A percentile compares a stretch with the other conserved stretches of the same genome.
Evolutionary conservation across 768 basidiomycete genomes (phyloP).

Genomic region (Erythrobasidium yunnanense): DNA sequence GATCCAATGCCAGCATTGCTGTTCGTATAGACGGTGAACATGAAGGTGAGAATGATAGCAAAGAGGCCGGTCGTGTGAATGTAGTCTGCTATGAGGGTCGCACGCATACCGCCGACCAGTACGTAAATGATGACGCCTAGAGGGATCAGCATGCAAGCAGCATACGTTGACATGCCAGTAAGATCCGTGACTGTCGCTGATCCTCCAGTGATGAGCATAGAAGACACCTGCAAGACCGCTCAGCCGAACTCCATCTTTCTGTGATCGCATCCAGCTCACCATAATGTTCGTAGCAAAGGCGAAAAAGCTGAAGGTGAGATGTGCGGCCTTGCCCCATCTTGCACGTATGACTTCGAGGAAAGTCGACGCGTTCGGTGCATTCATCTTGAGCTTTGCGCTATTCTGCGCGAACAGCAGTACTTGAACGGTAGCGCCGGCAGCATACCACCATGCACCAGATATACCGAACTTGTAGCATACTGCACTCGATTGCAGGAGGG

Average conservation of each 20-base stretch:
- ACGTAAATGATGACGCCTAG: conserved; percentile 33
- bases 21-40: conserved; percentile 73
- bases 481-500: too few species aligned
- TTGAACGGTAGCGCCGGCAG: conserved; percentile 65
- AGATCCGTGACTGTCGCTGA: conserved; percentile 77
- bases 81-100: conserved; percentile 77
- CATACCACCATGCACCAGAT: conserved; percentile 56
- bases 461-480: too few species aligned
- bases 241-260: conserved; percentile 51
- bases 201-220: conserved; percentile 44
- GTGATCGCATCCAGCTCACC: too few species aligned
- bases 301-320: conserved; percentile 79
- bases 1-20: conserved; percentile 68
- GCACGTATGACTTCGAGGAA: conserved; percentile 69
- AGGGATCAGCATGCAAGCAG: conserved; percentile 23
- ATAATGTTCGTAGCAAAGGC: conserved; percentile 82
- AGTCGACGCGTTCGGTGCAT: conserved; percentile 73
- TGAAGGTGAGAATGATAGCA: conserved; percentile 62
- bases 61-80: conserved; percentile 55
- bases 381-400: conserved; percentile 80
- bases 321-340: conserved; percentile 65
- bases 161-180: conserved; percentile 65
- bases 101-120: conserved; percentile 53
- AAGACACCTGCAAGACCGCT: conserved; percentile 24
- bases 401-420: conserved; percentile 75